Evolutionary conservation across 2,329 filamentous ascomycete genomes (phyloP), one percentile per base, ranked within the genome.

Genomic region (Didymosphaeria variabile): DNA sequence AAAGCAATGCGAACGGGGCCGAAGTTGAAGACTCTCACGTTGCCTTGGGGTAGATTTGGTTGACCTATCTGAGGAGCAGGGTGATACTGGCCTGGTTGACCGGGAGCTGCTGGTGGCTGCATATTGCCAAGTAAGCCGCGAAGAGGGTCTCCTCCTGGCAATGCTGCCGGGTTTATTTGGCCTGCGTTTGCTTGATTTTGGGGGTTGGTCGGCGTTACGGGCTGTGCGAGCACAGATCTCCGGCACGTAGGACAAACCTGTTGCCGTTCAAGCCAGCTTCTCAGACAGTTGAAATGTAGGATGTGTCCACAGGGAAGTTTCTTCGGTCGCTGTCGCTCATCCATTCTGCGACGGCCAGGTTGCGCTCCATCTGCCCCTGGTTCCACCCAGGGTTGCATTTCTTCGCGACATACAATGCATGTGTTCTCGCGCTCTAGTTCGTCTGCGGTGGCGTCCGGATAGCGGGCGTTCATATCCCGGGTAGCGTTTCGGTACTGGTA

Each of bases 261-360:
- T 78, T 99, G 95, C 66, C 95, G 86, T 82, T 99, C 95, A 31
- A 99, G 85, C 95, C 95, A 99, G 77, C 94, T 97, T 79, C 95
- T 93, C 60, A 99, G 86, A 77, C 95, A 99, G 51, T 93, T 91
- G 67, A 97, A 91, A 78, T 99, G 95, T 42, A 99, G 81, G 42
- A 98, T 95, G 74, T 99, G 95, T 5, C 94, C 94, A 78, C 95
- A 99, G 0, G 95, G 95, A 10, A 99, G 86, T 80, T 97, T 98
- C 83, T 99, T 99, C 7, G 95, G 93, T 21, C 95, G 87, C 59
- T 91, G 86, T 57, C 94, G 87, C 73, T 98, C 93, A 60, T 96
- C 90, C 58, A 91, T 85, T n/a, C 73, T 19, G 34, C 50, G 72
- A 57, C 79, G 76, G 55, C 75, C 73, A 50, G 75, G 70, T 54